Conservation (phyloP, 2,329 filamentous ascomycete species). For the Cercospora zeina region DNA sequence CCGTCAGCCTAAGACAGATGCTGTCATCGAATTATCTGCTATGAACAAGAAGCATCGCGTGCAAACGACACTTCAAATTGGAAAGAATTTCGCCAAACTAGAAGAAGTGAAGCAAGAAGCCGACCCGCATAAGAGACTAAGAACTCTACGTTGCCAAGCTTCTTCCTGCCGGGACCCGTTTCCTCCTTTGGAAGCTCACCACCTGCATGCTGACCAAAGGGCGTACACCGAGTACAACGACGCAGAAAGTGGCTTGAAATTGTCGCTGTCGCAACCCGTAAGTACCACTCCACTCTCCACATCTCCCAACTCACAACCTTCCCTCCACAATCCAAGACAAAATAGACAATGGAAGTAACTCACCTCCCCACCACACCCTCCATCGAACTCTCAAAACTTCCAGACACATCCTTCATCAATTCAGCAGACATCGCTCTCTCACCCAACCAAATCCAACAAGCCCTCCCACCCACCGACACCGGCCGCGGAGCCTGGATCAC, state of each 20-base stretch:
- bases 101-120: background rate
- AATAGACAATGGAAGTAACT: background rate
- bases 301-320: background rate
- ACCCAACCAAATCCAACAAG: conserved; percentile 12
- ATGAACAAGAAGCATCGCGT: background rate
- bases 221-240: background rate
- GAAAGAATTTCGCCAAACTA: background rate
- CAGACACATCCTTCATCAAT: background rate
- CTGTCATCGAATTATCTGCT: too few species aligned
- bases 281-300: background rate
- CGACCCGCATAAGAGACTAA: background rate
- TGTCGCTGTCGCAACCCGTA: background rate
- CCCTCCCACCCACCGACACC: conserved; percentile 42
- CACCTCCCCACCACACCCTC: background rate
- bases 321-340: background rate
- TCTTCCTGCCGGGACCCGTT: conserved; percentile 1
- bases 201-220: conserved; percentile 8
- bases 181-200: conserved; percentile 1
- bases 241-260: background rate
- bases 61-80: background rate
- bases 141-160: background rate
- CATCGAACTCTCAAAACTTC: conserved; percentile 9
- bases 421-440: background rate
- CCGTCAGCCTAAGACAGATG: background rate
- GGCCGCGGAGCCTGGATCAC: conserved; percentile 49